Conservation (phyloP, 1,284 basidiomycete genomes). For the Exobasidium cylindrosporum region DNA sequence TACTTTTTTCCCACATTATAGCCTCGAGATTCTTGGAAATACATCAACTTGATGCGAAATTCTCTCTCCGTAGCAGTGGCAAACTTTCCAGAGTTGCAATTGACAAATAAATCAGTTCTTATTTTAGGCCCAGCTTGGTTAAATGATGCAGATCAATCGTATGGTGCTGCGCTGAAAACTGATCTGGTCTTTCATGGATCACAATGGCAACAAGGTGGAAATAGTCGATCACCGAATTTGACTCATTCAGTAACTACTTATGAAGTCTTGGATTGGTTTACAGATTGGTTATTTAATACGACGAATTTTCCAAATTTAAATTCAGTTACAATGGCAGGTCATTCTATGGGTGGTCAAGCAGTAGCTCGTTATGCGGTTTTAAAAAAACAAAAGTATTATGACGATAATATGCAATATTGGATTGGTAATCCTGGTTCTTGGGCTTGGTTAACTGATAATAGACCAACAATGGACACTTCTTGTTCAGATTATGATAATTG, state of each 20-base stretch:
- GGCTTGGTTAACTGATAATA: conserved; percentile 29
- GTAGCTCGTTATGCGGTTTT: conserved; percentile 37
- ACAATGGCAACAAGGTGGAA: conserved; percentile 43
- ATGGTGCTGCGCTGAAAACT: conserved; percentile 26
- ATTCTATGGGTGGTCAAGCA: conserved; percentile 50
- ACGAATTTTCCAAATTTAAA: conserved; percentile 35
- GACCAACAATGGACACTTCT: conserved; percentile 23
- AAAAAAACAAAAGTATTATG: conserved; percentile 25
- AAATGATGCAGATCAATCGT: conserved; percentile 29
- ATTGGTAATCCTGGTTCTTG: conserved; percentile 47
- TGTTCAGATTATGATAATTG: conserved; percentile 28
- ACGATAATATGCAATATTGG: conserved; percentile 31
- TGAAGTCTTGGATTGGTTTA: conserved; percentile 36
- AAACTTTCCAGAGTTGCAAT: conserved; percentile 10
- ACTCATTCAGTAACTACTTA: conserved; percentile 30
- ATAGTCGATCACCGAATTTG: conserved; percentile 23
- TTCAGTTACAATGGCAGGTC: conserved; percentile 38
- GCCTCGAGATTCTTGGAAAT: conserved; percentile 49
- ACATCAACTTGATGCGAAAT: conserved; percentile 41
- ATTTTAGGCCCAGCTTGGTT: conserved; percentile 43
- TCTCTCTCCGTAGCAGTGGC: conserved; percentile 19
- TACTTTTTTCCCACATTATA: too few relatives aligned
- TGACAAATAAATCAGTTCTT: conserved; percentile 25
- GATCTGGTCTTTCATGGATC: conserved; percentile 39
- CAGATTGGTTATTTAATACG: conserved; percentile 40